These are phyloP conservation scores for Trypanosoma congolense DNA, from an alignment of 208 protist species.

Conservation along the genomic window DNA sequence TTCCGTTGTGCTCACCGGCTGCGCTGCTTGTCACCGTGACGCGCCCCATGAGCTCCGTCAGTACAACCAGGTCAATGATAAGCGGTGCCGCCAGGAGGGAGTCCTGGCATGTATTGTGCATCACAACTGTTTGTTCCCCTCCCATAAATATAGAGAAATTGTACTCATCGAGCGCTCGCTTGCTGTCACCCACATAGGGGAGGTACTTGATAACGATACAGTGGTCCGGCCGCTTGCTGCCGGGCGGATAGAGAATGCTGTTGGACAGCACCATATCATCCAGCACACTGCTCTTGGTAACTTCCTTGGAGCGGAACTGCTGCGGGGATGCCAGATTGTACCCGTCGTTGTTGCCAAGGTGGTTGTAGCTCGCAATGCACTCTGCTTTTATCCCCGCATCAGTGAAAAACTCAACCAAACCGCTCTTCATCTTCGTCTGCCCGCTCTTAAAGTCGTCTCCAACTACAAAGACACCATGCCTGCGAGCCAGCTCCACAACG, in stretches of 20 bases:
- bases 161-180: slow-evolving; percentile 99
- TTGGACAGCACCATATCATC: slow-evolving; percentile 99
- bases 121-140: slow-evolving; percentile 91
- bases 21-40: slow-evolving; percentile 43
- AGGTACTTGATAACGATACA: slow-evolving; percentile 99
- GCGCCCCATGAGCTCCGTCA: slow-evolving; percentile 95
- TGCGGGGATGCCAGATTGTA: slow-evolving; percentile 94
- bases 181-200: slow-evolving; percentile 95
- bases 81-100: slow-evolving; percentile 97
- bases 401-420: slow-evolving; percentile 98
- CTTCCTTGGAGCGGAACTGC: slow-evolving; percentile 98
- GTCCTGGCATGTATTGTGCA: slow-evolving; percentile 99
- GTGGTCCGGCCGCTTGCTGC: slow-evolving; percentile 94
- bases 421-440: slow-evolving; percentile 99
- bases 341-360: slow-evolving; percentile 99
- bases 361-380: slow-evolving; percentile 88
- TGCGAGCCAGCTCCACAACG: slow-evolving; percentile 90
- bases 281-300: slow-evolving; percentile 98
- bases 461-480: slow-evolving; percentile 89
- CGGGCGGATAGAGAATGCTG: slow-evolving; percentile 91
- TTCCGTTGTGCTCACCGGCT: slow-evolving; percentile 22
- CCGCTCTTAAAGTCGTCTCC: slow-evolving; percentile 99
- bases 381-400: slow-evolving; percentile 85
- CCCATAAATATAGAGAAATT: slow-evolving; percentile 98
- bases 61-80: slow-evolving; percentile 97